Base-by-base conservation (phyloP, 768 basidiomycete genomes). In the Rhodotorula diobovata region DNA sequence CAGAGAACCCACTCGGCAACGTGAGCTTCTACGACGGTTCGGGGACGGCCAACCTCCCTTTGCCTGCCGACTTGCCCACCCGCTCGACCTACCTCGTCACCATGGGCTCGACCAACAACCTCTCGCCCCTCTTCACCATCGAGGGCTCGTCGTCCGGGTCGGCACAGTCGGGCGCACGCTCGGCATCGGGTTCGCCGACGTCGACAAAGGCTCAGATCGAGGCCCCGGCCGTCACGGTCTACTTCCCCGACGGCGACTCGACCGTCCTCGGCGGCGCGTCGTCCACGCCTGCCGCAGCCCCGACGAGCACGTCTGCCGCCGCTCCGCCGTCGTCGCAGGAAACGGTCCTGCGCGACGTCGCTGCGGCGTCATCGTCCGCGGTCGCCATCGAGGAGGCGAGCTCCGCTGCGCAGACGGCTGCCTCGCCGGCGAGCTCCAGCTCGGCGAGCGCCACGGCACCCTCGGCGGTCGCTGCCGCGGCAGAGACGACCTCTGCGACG, bases 1-100 rank as follows among this genome's bases (percentile, higher is more conserved):
- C 55, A 65, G 70, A 67, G 12, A 55, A 53, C 35, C 71, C 71
- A 15, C 62, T 72, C 58, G 71, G 66, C n/a, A 72, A 64, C 32
- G 48, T 72, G 23, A 43, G 58, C 9, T 58, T 64, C 57, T 72
- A 68, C 66, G 34, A 30, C 23, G 43, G 61, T 9, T 37, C 61
- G 4, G 66, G 67, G n/a, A 50, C 57, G 21, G 59, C 54, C 18
- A 1, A 23, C 12, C 53, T 72, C 35, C 32, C 41, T 1, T 62
- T 72, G 7, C 71, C 71, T 3, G n/a, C 62, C 34, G 51, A 72
- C 66, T 54, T 72, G 21, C 28, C 56, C 2, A 64, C 71, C 28
- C 62, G 71, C 16, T 60, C 66, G 46, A 68, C 57, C 58, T 72
- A 68, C 63, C 41, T 72, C 23, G 34, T 72, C 66, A 59, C 59